phyloP scores from a whole-genome alignment of 768 basidiomycete species.

The Rubroboletus satanas region DNA sequence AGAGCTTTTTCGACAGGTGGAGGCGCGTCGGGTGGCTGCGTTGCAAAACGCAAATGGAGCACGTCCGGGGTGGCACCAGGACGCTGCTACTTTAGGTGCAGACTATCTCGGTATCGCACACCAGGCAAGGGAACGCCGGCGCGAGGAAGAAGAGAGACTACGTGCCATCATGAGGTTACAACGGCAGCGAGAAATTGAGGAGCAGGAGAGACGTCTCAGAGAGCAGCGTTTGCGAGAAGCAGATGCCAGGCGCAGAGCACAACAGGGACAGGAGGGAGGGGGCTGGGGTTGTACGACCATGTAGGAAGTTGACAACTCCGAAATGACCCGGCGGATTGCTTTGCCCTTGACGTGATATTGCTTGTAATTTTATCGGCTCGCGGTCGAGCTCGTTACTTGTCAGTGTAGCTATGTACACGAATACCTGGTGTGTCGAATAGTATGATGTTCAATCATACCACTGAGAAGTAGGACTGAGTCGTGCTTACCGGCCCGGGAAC shows the following conservation, averaged over 20 bases:
- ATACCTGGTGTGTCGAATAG: not conserved
- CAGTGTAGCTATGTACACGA: not conserved
- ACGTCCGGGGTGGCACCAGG: not conserved
- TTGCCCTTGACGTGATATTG: not conserved
- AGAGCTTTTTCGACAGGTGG: conserved; percentile 13
- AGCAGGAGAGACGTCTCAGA: conserved; percentile 1
- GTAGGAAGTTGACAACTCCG: conserved; percentile 2
- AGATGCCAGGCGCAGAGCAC: conserved; percentile 6
- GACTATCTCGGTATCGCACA: not conserved
- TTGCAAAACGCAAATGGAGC: not conserved
- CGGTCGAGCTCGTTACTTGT: not conserved
- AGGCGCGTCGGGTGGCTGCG: conserved; percentile 7
- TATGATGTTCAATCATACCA: not conserved
- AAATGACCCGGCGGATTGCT: too few relatives aligned
- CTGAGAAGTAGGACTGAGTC: too few relatives aligned
- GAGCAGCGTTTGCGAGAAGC: conserved; percentile 3
- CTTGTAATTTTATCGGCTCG: not conserved
- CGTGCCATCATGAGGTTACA: not conserved
- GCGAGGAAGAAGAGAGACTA: not conserved
- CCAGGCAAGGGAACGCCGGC: not conserved
- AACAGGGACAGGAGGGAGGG: not conserved
- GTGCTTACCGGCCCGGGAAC: too few relatives aligned
- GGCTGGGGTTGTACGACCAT: conserved; percentile 28
- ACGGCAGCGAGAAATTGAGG: conserved; percentile 3
- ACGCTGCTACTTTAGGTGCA: not conserved